Percentiles rank a stretch among this genome's conserved stretches.
phyloP scores from a whole-genome alignment of 2,329 filamentous ascomycete genomes.

The Aureobasidium zeae region DNA sequence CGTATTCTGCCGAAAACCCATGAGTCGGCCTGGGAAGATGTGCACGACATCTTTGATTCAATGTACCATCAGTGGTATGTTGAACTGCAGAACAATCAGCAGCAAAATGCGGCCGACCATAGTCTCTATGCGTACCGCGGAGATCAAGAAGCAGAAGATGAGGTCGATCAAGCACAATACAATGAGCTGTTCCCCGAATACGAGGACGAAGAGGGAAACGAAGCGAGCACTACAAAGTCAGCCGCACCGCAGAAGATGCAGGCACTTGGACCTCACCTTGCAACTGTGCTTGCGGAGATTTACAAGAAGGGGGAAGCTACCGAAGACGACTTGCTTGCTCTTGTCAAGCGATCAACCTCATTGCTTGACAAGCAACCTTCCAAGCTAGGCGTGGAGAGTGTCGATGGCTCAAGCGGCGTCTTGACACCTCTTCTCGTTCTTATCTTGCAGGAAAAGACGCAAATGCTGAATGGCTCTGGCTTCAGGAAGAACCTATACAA shows the following conservation, averaged over 20 bases:
- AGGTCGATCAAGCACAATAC: conserved; percentile 64
- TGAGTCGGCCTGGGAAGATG: conserved; percentile 1
- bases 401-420: not conserved
- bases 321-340: conserved; percentile 16
- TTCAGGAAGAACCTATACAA: conserved; percentile 49
- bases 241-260: conserved; percentile 17
- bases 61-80: conserved; percentile 76
- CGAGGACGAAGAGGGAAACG: conserved; percentile 39
- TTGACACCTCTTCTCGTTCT: conserved; percentile 21
- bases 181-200: conserved; percentile 73
- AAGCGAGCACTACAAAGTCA: not conserved
- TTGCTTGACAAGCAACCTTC: conserved; percentile 3
- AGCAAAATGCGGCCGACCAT: conserved; percentile 60
- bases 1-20: not conserved
- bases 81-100: conserved; percentile 66
- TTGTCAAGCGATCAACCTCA: conserved; percentile 18
- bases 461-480: conserved; percentile 16
- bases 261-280: conserved; percentile 21
- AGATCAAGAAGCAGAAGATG: conserved; percentile 65
- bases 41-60: conserved; percentile 10
- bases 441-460: conserved; percentile 30
- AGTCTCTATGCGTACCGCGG: conserved; percentile 80
- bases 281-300: conserved; percentile 20
- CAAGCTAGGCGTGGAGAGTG: not conserved
- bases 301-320: conserved; percentile 10